Conservation (phyloP, 495 filamentous ascomycete genomes). For the Talaromyces adpressus region DNA sequence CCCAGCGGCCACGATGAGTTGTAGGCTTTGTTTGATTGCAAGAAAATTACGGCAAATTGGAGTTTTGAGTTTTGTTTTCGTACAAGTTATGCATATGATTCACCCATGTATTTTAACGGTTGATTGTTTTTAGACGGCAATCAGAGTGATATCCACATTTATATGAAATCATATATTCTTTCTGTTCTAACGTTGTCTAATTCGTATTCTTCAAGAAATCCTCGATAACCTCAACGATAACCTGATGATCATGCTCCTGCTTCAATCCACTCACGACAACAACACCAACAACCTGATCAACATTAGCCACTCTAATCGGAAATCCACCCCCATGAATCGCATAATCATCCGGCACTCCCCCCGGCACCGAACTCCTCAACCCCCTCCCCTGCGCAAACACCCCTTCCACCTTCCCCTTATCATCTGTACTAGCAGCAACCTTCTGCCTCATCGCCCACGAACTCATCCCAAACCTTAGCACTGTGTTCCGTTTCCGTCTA, state of each 20-base stretch:
- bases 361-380: conserved; percentile 31
- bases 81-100: conserved; percentile 8
- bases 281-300: conserved; percentile 66
- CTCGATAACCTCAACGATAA: conserved; percentile 59
- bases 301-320: conserved; percentile 59
- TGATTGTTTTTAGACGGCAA: conserved; percentile 9
- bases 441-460: conserved; percentile 62
- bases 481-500: conserved; percentile 57
- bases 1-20: conserved; percentile 80
- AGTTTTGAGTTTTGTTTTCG: conserved; percentile 27
- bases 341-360: conserved; percentile 50
- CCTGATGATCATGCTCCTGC: conserved; percentile 71
- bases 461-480: conserved; percentile 59
- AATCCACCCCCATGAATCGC: conserved; percentile 70
- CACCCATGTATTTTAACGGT: conserved; percentile 9
- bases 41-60: conserved; percentile 28
- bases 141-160: conserved; percentile 16
- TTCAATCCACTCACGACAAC: conserved; percentile 70
- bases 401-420: conserved; percentile 38
- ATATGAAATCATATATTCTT: conserved; percentile 6
- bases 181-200: background rate
- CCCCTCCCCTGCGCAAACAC: conserved; percentile 52
- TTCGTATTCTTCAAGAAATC: conserved; percentile 29
- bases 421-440: conserved; percentile 23
- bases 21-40: conserved; percentile 48